Evolutionary conservation across 441 rosid genomes (phyloP).

Genomic region (Jatropha multifida): DNA sequence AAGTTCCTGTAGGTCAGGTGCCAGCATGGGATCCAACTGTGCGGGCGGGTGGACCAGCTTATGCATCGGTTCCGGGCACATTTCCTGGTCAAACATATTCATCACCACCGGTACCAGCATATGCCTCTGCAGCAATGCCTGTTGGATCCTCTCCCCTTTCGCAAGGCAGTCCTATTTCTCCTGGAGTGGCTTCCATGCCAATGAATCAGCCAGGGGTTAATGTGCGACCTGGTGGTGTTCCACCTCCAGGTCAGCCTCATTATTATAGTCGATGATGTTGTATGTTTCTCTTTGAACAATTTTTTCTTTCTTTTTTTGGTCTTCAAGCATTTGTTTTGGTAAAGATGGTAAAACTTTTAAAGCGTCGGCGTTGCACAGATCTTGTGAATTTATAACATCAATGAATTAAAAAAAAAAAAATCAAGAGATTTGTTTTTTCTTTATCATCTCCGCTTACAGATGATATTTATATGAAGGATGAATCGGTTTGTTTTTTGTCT

Average conservation of each 20-base stretch:
- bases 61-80: slow-evolving; percentile 39
- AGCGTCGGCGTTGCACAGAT: background rate
- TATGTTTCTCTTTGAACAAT: background rate
- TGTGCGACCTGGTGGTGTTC: slow-evolving; percentile 38
- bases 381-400: slow-evolving; percentile 2
- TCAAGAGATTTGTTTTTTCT: background rate
- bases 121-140: slow-evolving; percentile 37
- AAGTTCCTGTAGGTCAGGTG: slow-evolving; percentile 41
- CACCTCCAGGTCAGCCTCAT: slow-evolving; percentile 47
- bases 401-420: background rate
- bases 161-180: slow-evolving; percentile 33
- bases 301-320: slow-evolving; percentile 1
- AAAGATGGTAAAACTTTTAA: slow-evolving; percentile 9
- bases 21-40: slow-evolving; percentile 49
- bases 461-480: background rate
- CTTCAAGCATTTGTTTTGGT: slow-evolving; percentile 24
- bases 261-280: slow-evolving; percentile 43
- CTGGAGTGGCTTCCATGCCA: slow-evolving; percentile 29
- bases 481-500: background rate
- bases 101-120: slow-evolving; percentile 33
- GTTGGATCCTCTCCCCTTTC: slow-evolving; percentile 45
- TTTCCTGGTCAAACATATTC: slow-evolving; percentile 42
- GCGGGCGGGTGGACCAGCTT: slow-evolving; percentile 37
- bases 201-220: slow-evolving; percentile 37
- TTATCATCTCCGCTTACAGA: background rate